Conservation (phyloP, 148 eudicot genomes). For the Suaeda aralocaspica region DNA sequence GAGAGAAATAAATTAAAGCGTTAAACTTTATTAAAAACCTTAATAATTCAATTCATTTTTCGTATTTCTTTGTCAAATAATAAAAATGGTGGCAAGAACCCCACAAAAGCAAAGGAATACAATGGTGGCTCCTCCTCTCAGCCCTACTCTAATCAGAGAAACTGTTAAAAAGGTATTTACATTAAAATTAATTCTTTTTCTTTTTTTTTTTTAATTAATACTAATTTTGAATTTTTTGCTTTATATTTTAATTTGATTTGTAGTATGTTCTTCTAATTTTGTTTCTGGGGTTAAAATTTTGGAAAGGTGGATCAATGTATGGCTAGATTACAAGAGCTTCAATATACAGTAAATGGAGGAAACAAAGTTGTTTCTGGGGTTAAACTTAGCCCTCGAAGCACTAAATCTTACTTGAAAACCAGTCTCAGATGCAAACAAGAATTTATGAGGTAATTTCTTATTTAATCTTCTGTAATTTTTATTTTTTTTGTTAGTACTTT, state of each 20-base stretch:
- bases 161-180: slow-evolving; percentile 64
- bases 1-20: too few species aligned
- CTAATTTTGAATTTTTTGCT: neutral
- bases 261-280: neutral
- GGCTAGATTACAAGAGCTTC: slow-evolving; percentile 88
- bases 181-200: neutral
- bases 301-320: slow-evolving; percentile 85
- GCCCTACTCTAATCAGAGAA: slow-evolving; percentile 69
- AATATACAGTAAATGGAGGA: slow-evolving; percentile 78
- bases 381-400: slow-evolving; percentile 63
- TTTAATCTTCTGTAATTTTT: neutral
- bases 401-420: slow-evolving; percentile 53
- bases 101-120: slow-evolving; percentile 58
- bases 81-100: slow-evolving; percentile 82
- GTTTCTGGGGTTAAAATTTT: neutral
- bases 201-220: neutral
- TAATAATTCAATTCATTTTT: neutral
- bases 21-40: neutral
- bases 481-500: neutral
- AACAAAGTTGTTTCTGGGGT: slow-evolving; percentile 53
- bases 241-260: neutral
- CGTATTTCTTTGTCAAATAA: neutral
- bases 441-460: slow-evolving; percentile 41
- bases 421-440: slow-evolving; percentile 85
- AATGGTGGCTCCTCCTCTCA: slow-evolving; percentile 64